Evolutionary conservation across 1,284 basidiomycete genomes (phyloP), one percentile per base, ranked within the genome.

Genomic region (Laetiporus sulphureus): DNA sequence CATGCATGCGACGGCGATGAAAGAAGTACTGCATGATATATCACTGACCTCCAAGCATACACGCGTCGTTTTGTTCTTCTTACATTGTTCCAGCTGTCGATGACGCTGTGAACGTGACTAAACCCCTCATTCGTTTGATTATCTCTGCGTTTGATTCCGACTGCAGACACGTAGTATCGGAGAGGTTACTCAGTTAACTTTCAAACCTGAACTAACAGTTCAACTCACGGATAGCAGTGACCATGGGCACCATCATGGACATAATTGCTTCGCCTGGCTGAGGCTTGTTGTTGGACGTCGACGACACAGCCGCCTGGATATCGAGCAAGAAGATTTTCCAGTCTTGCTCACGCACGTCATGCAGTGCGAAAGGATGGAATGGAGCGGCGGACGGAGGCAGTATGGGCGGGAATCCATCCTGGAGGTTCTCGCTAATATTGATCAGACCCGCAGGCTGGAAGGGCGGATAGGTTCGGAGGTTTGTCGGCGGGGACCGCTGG

Each of bases 261-360:
- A n/a, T n/a, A n/a, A n/a, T n/a, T n/a, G n/a, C n/a, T n/a, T n/a
- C n/a, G 48, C 31, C n/a, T n/a, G n/a, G 42, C 53, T 31, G 4
- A 34, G 27, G 22, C 52, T 45, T 40, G 38, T 40, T 25, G 46
- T 37, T 6, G 49, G 44, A 21, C n/a, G n/a, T n/a, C n/a, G 46
- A 36, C 36, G 41, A 36, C 18, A 44, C 50, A 10, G 50, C 54
- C 16, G 37, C 27, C 29, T 45, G 48, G 27, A 58, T 31, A 29
- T 58, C 51, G 22, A 41, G 41, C 39, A 60, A 16, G 45, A 59
- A 59, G 4, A 37, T 41, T 23, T 20, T 30, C 69, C 69, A 72
- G 50, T 72, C 69, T 8, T 48, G 48, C 51, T 70, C 62, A 11
- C 40, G 54, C 6, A 72, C 56, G 50, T 71, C 67, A 48, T 66